Evolutionary conservation across 495 filamentous ascomycete genomes (phyloP).

Genomic region (Penicillium herquei): DNA sequence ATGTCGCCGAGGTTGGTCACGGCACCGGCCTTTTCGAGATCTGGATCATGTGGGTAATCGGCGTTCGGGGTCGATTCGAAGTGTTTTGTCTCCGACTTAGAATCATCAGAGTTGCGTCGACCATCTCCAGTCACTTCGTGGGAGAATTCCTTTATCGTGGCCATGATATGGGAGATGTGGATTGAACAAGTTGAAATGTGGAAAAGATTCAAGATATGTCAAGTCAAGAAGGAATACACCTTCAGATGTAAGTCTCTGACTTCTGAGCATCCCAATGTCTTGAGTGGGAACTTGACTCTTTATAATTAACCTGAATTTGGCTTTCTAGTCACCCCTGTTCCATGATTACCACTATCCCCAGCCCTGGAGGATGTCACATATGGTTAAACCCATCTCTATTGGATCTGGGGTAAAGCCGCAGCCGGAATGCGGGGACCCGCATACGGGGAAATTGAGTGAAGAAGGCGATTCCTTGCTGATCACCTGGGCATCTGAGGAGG

Average conservation of each 20-base stretch:
- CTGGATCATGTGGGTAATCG: background rate
- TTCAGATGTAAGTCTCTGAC: too few species aligned
- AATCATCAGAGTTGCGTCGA: background rate
- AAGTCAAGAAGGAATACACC: too few species aligned
- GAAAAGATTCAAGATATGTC: too few species aligned
- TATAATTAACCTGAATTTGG: background rate
- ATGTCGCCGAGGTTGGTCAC: constrained; percentile 2
- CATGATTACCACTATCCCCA: background rate
- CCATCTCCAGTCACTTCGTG: background rate
- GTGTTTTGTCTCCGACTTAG: background rate
- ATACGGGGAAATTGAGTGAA: background rate
- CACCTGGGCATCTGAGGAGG: too few species aligned
- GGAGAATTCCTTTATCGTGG: background rate
- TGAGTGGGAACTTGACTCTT: too few species aligned
- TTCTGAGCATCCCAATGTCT: too few species aligned
- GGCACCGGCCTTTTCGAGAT: constrained; percentile 2
- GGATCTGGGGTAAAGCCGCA: background rate
- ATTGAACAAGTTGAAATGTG: background rate
- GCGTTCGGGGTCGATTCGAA: background rate
- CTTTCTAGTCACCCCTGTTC: background rate
- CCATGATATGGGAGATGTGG: background rate
- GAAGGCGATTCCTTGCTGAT: background rate
- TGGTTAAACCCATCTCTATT: background rate
- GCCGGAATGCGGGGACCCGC: constrained; percentile 4
- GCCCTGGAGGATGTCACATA: too few species aligned